A percentile compares a stretch with the other conserved stretches of the same genome.
Evolutionary conservation across 371 early-diverging fungal species (phyloP).

Genomic region (Zychaea mexicana): DNA sequence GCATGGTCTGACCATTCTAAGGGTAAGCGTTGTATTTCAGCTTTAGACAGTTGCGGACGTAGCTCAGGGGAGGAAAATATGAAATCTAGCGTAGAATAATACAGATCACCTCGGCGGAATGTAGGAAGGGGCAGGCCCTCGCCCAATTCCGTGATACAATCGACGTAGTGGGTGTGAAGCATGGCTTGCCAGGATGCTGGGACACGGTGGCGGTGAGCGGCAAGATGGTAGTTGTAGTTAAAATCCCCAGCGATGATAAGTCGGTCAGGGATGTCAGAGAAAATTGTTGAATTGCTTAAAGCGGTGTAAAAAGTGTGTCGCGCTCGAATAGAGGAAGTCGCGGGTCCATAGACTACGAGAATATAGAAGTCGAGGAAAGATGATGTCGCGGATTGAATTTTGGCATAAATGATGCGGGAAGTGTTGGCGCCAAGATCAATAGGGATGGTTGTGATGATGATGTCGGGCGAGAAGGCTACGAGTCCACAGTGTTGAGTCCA

Average conservation of each 20-base stretch:
- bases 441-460: neutral
- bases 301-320: neutral
- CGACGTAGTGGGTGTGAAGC: neutral
- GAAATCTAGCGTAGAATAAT: slow-evolving; percentile 4
- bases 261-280: neutral
- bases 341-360: slow-evolving; percentile 8
- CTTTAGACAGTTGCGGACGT: neutral
- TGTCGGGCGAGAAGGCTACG: neutral
- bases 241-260: slow-evolving; percentile 10
- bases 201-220: neutral
- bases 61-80: slow-evolving; percentile 1
- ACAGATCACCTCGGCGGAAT: neutral
- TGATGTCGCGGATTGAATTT: neutral
- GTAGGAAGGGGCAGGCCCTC: neutral
- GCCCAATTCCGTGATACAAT: slow-evolving; percentile 6
- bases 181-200: neutral
- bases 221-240: slow-evolving; percentile 1
- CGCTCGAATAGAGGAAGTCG: neutral
- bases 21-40: neutral
- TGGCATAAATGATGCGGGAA: neutral
- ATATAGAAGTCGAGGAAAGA: neutral
- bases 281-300: neutral
- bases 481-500: slow-evolving; percentile 10
- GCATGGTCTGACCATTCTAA: slow-evolving; percentile 11
- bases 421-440: neutral